Evolutionary conservation across 805 yeast genomes (phyloP).

Genomic region (Myxozyma neglecta): DNA sequence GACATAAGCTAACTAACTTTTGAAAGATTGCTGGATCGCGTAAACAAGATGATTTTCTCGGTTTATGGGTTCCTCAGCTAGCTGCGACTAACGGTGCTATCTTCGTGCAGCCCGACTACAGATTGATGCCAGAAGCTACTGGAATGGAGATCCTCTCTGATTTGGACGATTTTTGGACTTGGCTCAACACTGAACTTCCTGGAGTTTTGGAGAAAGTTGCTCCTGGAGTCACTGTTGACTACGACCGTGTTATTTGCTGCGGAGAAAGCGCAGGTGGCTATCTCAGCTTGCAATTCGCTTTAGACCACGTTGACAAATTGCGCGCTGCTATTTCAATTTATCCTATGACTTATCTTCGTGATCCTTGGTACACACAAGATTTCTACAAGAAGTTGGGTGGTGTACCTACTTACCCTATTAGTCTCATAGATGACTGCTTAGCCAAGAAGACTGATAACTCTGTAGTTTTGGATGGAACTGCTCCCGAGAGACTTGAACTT

Average conservation of each 20-base stretch:
- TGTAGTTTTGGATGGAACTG: constrained; percentile 1
- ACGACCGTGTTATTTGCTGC: constrained; percentile 2
- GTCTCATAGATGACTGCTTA: constrained; percentile 10
- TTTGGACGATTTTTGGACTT: constrained; percentile 15
- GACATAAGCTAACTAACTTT: background rate
- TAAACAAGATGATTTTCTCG: constrained; percentile 6
- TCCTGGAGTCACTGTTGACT: constrained; percentile 12
- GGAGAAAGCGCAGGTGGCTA: constrained; percentile 25
- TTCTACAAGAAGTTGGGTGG: constrained; percentile 13
- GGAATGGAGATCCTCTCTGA: constrained; percentile 16
- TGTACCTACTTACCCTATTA: constrained; percentile 4
- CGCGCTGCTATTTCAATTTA: constrained; percentile 11
- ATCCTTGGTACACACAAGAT: constrained; percentile 5
- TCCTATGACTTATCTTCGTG: constrained; percentile 16
- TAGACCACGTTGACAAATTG: constrained; percentile 11
- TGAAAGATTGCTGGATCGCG: constrained; percentile 17
- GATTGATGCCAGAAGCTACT: constrained; percentile 17
- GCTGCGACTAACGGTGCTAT: constrained; percentile 11
- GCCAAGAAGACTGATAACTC: constrained; percentile 4
- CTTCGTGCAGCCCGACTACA: constrained; percentile 19
- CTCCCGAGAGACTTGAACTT: constrained; percentile 3
- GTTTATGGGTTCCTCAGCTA: constrained; percentile 12
- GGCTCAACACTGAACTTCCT: constrained; percentile 15
- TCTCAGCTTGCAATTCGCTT: constrained; percentile 15
- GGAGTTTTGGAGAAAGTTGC: constrained; percentile 1